Conservation (phyloP, 768 basidiomycete species). For the Russula ochroleuca region DNA sequence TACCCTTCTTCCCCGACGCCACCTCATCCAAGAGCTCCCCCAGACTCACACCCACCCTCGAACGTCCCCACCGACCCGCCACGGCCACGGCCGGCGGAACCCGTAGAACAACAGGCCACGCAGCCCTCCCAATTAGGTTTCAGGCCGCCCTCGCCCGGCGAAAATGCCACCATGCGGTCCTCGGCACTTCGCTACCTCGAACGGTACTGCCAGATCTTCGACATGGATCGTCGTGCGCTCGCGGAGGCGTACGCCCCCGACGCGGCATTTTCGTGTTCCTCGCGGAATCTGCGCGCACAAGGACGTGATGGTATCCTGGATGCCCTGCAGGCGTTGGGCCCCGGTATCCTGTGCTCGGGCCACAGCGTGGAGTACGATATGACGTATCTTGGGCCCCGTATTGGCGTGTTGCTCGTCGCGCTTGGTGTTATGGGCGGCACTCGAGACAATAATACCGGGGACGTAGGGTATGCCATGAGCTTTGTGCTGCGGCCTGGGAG, state of each 20-base stretch:
- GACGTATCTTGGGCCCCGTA: neutral
- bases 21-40: neutral
- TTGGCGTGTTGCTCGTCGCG: conserved; percentile 18
- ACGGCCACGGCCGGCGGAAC: neutral
- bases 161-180: neutral
- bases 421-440: conserved; percentile 4
- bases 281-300: conserved; percentile 8
- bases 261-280: conserved; percentile 20
- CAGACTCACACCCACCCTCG: neutral
- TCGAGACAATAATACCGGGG: neutral
- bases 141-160: neutral
- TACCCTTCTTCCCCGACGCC: conserved; percentile 7
- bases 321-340: conserved; percentile 5
- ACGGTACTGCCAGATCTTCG: conserved; percentile 18
- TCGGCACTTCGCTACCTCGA: conserved; percentile 14
- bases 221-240: conserved; percentile 17
- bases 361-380: conserved; percentile 17
- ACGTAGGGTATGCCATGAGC: conserved; percentile 13
- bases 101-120: neutral
- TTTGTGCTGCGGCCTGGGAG: conserved; percentile 12
- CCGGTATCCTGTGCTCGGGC: conserved; percentile 6
- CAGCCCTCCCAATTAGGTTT: neutral
- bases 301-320: conserved; percentile 8
- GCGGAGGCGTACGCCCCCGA: conserved; percentile 11
- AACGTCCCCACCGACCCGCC: neutral